Conservation (phyloP, 805 yeast species). For the Starmera pachycereana region DNA sequence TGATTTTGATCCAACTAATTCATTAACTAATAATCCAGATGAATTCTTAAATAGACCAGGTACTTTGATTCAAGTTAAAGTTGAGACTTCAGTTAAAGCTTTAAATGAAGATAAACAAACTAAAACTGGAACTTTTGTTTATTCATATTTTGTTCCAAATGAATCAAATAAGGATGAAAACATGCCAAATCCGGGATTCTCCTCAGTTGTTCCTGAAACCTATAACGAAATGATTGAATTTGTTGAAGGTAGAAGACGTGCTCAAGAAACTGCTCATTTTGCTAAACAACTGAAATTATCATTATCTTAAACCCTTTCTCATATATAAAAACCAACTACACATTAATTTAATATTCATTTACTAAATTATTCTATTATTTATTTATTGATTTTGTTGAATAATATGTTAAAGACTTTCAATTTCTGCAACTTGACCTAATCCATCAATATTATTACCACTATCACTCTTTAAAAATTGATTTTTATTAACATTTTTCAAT, state of each 20-base stretch:
- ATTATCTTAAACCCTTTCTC: background rate
- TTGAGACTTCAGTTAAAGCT: conserved; percentile 67
- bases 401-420: too few species aligned
- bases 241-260: conserved; percentile 85
- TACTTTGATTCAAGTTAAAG: conserved; percentile 81
- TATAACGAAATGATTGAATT: conserved; percentile 90
- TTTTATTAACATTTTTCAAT: too few species aligned
- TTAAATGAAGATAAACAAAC: conserved; percentile 50
- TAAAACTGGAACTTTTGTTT: conserved; percentile 81
- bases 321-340: conserved; percentile 1
- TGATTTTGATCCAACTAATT: conserved; percentile 50
- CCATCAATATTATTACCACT: too few species aligned
- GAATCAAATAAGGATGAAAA: conserved; percentile 25
- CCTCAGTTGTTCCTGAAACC: conserved; percentile 76
- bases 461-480: too few species aligned
- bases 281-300: conserved; percentile 29
- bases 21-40: conserved; percentile 33
- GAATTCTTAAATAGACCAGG: conserved; percentile 71
- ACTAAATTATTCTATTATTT: too few species aligned
- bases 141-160: conserved; percentile 77
- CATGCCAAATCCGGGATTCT: conserved; percentile 40
- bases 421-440: too few species aligned
- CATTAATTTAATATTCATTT: background rate
- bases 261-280: conserved; percentile 67
- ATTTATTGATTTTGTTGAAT: too few species aligned